Evolutionary conservation across 2,329 filamentous ascomycete species (phyloP).

Genomic region (Plectosphaerella plurivora): DNA sequence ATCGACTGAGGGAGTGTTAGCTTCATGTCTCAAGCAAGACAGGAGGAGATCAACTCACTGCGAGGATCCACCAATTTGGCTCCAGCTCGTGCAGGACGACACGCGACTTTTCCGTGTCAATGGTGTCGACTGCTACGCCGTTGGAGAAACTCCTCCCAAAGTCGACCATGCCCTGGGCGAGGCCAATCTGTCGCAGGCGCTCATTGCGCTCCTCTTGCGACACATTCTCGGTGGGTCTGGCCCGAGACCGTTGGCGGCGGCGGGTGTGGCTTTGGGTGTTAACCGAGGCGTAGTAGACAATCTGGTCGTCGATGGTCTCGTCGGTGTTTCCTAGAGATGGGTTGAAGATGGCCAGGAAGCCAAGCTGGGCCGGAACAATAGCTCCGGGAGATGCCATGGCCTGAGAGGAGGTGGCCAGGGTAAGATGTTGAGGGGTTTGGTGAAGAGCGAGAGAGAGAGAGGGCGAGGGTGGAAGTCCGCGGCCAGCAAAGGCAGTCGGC

Average conservation of each 20-base stretch:
- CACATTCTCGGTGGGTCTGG: conserved; percentile 35
- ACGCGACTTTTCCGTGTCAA: conserved; percentile 87
- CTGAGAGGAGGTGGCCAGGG: too few species aligned
- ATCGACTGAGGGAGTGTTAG: conserved; percentile 53
- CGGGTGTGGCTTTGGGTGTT: conserved; percentile 34
- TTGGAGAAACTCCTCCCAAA: conserved; percentile 87
- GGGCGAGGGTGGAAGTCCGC: background rate
- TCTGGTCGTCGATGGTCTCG: conserved; percentile 67
- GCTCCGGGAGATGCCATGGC: conserved; percentile 11
- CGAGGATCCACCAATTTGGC: conserved; percentile 90
- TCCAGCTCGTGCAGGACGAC: conserved; percentile 86
- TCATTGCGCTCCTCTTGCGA: conserved; percentile 73
- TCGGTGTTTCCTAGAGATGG: conserved; percentile 65
- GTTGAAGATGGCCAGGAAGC: conserved; percentile 93
- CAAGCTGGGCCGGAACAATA: conserved; percentile 74
- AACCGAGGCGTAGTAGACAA: conserved; percentile 85
- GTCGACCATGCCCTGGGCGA: conserved; percentile 93
- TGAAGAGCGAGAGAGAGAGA: background rate
- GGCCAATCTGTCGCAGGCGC: conserved; percentile 83
- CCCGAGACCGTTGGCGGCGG: conserved; percentile 32
- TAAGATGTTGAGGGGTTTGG: background rate
- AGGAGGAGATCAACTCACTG: conserved; percentile 50
- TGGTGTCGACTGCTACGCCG: conserved; percentile 70
- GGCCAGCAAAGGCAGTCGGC: background rate
- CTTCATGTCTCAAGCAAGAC: background rate